Conservation (phyloP, 768 basidiomycete genomes). For the Lanmaoa rubissima region DNA sequence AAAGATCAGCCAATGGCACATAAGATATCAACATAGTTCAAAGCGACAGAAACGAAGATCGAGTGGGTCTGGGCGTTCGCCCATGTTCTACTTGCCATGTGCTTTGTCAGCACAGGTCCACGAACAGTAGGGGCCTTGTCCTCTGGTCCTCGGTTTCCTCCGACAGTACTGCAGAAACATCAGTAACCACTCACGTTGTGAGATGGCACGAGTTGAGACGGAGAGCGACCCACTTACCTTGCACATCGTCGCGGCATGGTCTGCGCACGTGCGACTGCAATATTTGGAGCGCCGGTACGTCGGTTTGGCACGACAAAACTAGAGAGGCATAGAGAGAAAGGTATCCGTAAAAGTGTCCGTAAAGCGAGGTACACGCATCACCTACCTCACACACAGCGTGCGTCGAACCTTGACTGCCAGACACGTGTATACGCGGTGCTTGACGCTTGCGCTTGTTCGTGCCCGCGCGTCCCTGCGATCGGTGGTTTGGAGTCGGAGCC, state of each 20-base stretch:
- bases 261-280: conserved; percentile 61
- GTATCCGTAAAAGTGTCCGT: not conserved
- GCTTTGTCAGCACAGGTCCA: conserved; percentile 23
- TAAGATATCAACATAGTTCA: not conserved
- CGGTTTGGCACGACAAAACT: conserved; percentile 54
- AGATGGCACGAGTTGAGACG: not conserved
- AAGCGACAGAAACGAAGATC: not conserved
- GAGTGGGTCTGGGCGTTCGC: not conserved
- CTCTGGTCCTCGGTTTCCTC: conserved; percentile 14
- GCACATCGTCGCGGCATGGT: conserved; percentile 35
- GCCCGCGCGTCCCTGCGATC: not conserved
- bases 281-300: conserved; percentile 54
- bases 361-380: not conserved
- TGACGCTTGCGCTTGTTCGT: conserved; percentile 11
- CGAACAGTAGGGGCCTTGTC: conserved; percentile 25
- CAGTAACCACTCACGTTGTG: not conserved
- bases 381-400: conserved; percentile 26
- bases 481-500: conserved; percentile 3
- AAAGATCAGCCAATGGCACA: not conserved
- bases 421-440: conserved; percentile 9
- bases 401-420: conserved; percentile 2
- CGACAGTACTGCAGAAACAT: conserved; percentile 22
- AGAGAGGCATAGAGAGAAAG: conserved; percentile 21
- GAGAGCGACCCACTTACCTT: conserved; percentile 13
- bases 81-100: conserved; percentile 10